Conservation (phyloP, 495 filamentous ascomycete genomes). For the Penicillium dipodomyicola region DNA sequence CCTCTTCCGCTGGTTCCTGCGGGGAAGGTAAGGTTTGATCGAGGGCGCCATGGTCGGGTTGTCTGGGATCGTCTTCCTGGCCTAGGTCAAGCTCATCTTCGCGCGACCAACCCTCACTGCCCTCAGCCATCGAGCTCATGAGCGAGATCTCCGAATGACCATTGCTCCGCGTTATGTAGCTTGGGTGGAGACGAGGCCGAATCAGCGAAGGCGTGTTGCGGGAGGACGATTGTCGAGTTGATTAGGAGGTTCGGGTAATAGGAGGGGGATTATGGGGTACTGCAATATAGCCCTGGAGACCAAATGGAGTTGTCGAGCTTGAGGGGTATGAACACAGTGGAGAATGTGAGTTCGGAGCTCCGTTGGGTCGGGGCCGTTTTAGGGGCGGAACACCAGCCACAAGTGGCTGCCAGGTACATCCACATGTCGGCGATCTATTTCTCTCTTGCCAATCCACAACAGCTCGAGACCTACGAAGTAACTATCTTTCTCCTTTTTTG, state of each 20-base stretch:
- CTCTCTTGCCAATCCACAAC: no score
- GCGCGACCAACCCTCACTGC: constrained; percentile 44
- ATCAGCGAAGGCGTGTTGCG: constrained; percentile 13
- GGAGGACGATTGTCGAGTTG: background rate
- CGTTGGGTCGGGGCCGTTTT: constrained; percentile 25
- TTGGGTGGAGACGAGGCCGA: constrained; percentile 12
- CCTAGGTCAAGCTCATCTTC: constrained; percentile 51
- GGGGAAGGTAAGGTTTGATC: constrained; percentile 21
- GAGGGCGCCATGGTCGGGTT: constrained; percentile 25
- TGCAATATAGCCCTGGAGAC: constrained; percentile 4
- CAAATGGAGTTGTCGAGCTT: constrained; percentile 18
- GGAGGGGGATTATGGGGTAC: background rate
- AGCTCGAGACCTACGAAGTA: no score
- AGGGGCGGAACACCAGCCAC: constrained; percentile 23
- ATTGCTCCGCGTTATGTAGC: constrained; percentile 36
- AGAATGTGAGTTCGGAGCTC: constrained; percentile 22
- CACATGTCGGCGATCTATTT: no score
- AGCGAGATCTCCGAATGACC: constrained; percentile 43
- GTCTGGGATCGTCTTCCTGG: constrained; percentile 31
- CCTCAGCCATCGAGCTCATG: constrained; percentile 54
- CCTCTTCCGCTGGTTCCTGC: constrained; percentile 27
- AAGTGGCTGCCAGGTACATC: constrained; percentile 17
- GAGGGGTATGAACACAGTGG: constrained; percentile 30
- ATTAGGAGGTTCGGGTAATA: background rate
- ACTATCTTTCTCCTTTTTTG: no score